These are phyloP conservation scores for Diplogelasinospora grovesii DNA, from an alignment of 495 filamentous ascomycete genomes.

Conservation along the genomic window DNA sequence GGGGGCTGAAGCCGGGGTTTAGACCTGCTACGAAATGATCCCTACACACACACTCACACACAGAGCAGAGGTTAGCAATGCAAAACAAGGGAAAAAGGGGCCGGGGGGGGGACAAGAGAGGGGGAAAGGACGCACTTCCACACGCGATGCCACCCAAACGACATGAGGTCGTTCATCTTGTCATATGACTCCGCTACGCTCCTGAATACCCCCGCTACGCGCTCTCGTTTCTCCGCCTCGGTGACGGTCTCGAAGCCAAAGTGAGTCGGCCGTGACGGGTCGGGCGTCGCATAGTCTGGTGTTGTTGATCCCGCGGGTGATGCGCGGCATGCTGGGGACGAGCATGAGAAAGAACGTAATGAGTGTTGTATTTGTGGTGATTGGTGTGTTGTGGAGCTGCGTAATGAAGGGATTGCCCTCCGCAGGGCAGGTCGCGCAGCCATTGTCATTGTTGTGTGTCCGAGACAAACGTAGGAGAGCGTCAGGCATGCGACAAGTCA, in stretches of 20 bases:
- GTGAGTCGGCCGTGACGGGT: slow-evolving; percentile 66
- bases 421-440: slow-evolving; percentile 19
- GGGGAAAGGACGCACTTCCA: slow-evolving; percentile 60
- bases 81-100: neutral
- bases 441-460: no score
- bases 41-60: slow-evolving; percentile 27
- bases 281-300: slow-evolving; percentile 31
- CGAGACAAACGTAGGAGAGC: no score
- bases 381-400: slow-evolving; percentile 3
- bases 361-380: slow-evolving; percentile 4
- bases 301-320: slow-evolving; percentile 12
- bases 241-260: slow-evolving; percentile 90
- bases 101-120: neutral
- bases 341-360: slow-evolving; percentile 15
- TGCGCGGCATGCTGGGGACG: slow-evolving; percentile 11
- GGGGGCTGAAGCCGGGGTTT: slow-evolving; percentile 72
- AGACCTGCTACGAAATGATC: slow-evolving; percentile 91
- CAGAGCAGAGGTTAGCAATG: neutral
- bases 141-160: slow-evolving; percentile 87
- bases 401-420: slow-evolving; percentile 16
- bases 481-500: no score
- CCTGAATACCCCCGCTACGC: slow-evolving; percentile 84
- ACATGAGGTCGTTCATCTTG: slow-evolving; percentile 99
- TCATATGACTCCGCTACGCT: slow-evolving; percentile 89
- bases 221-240: slow-evolving; percentile 63